Percentiles rank a stretch among this genome's conserved stretches.
Conservation (phyloP, 1,139 yeast genomes). For the Sugiyamaella japonica region DNA sequence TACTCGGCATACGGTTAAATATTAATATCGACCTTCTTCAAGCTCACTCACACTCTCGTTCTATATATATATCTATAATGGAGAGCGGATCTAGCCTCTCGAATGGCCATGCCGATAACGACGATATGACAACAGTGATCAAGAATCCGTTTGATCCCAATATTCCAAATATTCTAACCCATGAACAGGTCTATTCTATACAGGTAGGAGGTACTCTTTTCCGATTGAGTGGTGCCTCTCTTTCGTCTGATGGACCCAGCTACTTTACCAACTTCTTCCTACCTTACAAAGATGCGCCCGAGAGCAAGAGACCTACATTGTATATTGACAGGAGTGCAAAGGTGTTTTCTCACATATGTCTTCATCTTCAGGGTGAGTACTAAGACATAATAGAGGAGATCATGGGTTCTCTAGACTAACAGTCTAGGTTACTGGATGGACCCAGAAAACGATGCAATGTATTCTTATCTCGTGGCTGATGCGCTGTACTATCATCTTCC, state of each 20-base stretch:
- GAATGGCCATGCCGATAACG: neutral
- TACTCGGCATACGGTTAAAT: neutral
- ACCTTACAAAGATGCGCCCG: constrained; percentile 32
- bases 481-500: constrained; percentile 70
- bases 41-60: too few species aligned
- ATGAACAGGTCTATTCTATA: constrained; percentile 64
- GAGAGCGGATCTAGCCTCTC: neutral
- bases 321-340: constrained; percentile 76
- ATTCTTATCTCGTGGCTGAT: constrained; percentile 66
- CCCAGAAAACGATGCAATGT: constrained; percentile 59
- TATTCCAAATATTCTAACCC: constrained; percentile 62
- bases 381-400: neutral
- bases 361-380: constrained; percentile 57
- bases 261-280: constrained; percentile 50
- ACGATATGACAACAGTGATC: constrained; percentile 1
- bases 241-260: constrained; percentile 72
- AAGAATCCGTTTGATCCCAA: constrained; percentile 43
- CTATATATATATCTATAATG: constrained; percentile 6
- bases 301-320: constrained; percentile 45
- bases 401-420: constrained; percentile 1
- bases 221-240: constrained; percentile 70
- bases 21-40: neutral
- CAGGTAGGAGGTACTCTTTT: constrained; percentile 64
- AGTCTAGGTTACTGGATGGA: constrained; percentile 56
- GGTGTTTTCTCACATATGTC: constrained; percentile 63